Percentiles rank a stretch among this genome's conserved stretches.
Evolutionary conservation across 345 rosid genomes (phyloP).

Genomic region (Eucalyptus caleyi): DNA sequence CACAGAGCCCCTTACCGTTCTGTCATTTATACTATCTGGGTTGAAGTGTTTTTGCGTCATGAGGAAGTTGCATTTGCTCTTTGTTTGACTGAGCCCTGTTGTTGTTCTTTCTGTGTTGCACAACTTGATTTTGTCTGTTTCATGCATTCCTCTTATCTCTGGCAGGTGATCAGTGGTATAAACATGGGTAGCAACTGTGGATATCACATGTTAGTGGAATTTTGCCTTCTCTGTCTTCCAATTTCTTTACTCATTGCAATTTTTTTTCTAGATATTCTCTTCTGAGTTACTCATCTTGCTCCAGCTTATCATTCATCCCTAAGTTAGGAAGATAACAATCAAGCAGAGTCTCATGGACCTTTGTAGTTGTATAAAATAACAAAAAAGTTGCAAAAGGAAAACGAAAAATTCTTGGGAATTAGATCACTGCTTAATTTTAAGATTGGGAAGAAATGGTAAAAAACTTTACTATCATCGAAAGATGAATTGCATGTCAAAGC

Average conservation of each 20-base stretch:
- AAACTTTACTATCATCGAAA: background rate
- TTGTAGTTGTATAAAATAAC: background rate
- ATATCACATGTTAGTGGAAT: slow-evolving; percentile 53
- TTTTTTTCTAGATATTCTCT: background rate
- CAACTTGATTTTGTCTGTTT: background rate
- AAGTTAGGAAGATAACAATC: background rate
- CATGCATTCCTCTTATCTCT: background rate
- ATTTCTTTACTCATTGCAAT: background rate
- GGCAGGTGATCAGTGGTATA: slow-evolving; percentile 86
- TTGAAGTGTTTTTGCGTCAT: background rate
- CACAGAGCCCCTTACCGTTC: background rate
- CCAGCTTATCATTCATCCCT: background rate
- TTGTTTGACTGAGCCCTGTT: background rate
- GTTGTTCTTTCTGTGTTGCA: background rate
- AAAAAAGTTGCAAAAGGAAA: background rate
- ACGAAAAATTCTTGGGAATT: background rate
- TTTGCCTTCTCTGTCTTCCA: background rate
- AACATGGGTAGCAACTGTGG: slow-evolving; percentile 95
- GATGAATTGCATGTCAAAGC: background rate
- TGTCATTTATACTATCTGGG: background rate
- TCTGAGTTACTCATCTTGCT: background rate
- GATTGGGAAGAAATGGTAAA: background rate
- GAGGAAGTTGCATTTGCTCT: background rate
- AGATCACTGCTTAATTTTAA: background rate
- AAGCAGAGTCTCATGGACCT: background rate